Base-by-base conservation (phyloP, 148 eudicot genomes). In the Rheum nobile region DNA sequence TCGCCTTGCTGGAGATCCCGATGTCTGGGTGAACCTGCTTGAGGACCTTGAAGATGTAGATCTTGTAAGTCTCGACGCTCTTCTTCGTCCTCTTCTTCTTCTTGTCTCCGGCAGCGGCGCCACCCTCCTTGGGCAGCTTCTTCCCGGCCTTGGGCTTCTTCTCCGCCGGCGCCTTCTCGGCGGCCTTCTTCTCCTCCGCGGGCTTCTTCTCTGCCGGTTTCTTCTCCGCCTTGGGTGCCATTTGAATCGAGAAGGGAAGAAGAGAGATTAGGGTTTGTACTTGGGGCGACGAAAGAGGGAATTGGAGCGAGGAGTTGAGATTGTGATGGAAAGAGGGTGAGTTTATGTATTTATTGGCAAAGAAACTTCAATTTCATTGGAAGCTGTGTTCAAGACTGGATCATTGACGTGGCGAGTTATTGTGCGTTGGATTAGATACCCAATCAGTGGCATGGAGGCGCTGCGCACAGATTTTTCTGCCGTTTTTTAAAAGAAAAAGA, bases 121-220 rank as follows among this genome's bases (percentile, higher is more conserved):
- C 67, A 3, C 26, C 67, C 17, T 59, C 67, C 67, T 59, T 59
- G 32, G 67, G 35, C 17, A 59, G 67, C 35, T 59, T 59, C 34
- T 59, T 59, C 1, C 67, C 67, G 32, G 67, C 67, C 67, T 59
- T 59, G 6, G 67, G 67, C 67, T 85, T 85, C 85, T 85, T 80
- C 83, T 85, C 87, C 3, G 57, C 57, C 10, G 81, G 80, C 1
- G 86, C 81, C 74, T 82, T 80, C 81, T 83, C 57, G 1, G 81
- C 78, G 2, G 86, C 81, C 74, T 82, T 80, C 81, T 83, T 80
- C 47, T 79, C 86, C 0, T 76, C 81, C 2, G 85, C 57, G 26
- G 57, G 26, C 67, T 85, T 85, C 83, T 85, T 80, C 83, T 85
- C 87, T 7, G 81, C 82, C 11, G 86, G 86, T 71, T 82, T 80